These are phyloP conservation scores for Fremontodendron californicum DNA, from an alignment of 345 rosid species.

Conservation along the genomic window DNA sequence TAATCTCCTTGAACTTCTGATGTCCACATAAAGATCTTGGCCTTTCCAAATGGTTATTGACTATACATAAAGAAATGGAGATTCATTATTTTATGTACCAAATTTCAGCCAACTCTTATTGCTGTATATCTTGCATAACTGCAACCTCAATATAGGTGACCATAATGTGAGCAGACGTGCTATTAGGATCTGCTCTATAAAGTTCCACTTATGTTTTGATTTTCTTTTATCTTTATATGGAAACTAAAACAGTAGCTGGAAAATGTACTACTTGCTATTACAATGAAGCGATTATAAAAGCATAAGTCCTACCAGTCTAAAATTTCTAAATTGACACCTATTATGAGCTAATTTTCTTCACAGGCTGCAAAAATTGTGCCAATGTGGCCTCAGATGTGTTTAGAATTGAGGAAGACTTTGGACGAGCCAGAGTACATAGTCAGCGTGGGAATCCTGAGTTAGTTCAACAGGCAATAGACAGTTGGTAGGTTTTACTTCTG, in stretches of 20 bases:
- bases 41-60: not conserved
- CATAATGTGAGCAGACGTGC: not conserved
- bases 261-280: not conserved
- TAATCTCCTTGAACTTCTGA: too few relatives aligned
- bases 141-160: not conserved
- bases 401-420: conserved; percentile 82
- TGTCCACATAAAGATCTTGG: not conserved
- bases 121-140: not conserved
- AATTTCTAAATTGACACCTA: not conserved
- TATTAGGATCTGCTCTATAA: not conserved
- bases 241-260: not conserved
- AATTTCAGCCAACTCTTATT: not conserved
- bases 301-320: not conserved
- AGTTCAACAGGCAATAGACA: conserved; percentile 84
- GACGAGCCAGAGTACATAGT: conserved; percentile 79
- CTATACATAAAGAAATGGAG: not conserved
- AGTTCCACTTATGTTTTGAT: not conserved
- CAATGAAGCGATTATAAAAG: not conserved
- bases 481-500: conserved; percentile 46
- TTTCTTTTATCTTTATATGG: not conserved
- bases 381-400: conserved; percentile 69
- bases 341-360: not conserved
- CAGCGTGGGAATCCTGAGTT: conserved; percentile 57
- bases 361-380: conserved; percentile 96
- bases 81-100: not conserved